Conservation (phyloP, 1,139 yeast genomes). For the Suhomyces choctaworum region DNA sequence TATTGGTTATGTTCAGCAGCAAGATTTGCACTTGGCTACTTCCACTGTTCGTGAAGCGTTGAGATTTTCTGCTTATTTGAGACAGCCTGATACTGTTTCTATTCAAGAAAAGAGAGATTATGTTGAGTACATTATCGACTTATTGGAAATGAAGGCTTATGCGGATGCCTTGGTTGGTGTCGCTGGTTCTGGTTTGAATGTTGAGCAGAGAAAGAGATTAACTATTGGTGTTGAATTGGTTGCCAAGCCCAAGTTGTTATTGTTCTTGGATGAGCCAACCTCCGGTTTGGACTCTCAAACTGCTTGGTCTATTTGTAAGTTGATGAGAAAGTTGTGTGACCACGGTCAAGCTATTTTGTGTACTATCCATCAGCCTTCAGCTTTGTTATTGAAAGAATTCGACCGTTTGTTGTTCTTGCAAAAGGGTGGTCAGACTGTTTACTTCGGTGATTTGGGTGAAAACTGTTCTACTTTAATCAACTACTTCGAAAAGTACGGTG, state of each 20-base stretch:
- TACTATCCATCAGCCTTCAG: constrained; percentile 47
- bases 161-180: constrained; percentile 44
- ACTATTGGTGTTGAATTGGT: constrained; percentile 44
- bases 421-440: constrained; percentile 67
- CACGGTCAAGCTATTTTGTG: constrained; percentile 47
- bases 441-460: constrained; percentile 76
- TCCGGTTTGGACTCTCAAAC: constrained; percentile 47
- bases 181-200: constrained; percentile 42
- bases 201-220: constrained; percentile 39
- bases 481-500: constrained; percentile 61
- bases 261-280: constrained; percentile 51
- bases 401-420: constrained; percentile 56
- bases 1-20: constrained; percentile 45
- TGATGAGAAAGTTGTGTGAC: constrained; percentile 43
- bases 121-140: constrained; percentile 37
- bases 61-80: constrained; percentile 36
- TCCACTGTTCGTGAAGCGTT: constrained; percentile 43
- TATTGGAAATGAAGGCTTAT: constrained; percentile 37
- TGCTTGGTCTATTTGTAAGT: constrained; percentile 46
- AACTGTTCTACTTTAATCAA: constrained; percentile 49
- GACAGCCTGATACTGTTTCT: constrained; percentile 34
- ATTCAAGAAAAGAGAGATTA: constrained; percentile 34
- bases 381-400: constrained; percentile 57
- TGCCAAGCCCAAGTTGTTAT: constrained; percentile 39
- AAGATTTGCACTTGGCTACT: constrained; percentile 39